Evolutionary conservation across 202 grass and related monocot genomes (phyloP).

Genomic region (Brachypodium distachyon): DNA sequence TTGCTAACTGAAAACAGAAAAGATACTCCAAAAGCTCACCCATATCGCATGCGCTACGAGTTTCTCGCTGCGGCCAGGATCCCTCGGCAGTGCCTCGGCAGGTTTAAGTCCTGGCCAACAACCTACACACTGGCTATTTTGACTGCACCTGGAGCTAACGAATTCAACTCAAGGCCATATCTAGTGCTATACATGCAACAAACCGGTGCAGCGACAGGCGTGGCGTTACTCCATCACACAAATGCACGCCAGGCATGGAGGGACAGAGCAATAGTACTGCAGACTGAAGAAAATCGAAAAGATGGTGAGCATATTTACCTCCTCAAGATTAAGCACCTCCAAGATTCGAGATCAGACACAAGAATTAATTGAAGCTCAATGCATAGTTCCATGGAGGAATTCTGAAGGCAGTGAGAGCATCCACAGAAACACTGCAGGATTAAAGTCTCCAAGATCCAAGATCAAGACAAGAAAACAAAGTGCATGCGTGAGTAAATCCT

Average conservation of each 20-base stretch:
- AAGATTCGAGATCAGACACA: not conserved
- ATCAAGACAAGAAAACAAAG: not conserved
- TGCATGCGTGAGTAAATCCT: not conserved
- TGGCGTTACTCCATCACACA: not conserved
- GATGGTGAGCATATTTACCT: not conserved
- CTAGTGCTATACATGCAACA: too few species aligned
- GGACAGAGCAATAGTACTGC: not conserved
- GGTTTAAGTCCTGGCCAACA: too few species aligned
- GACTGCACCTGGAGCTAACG: too few species aligned
- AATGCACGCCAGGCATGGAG: not conserved
- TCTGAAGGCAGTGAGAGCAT: not conserved
- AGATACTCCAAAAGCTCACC: too few species aligned
- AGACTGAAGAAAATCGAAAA: not conserved
- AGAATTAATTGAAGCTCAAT: not conserved
- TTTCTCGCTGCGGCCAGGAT: too few species aligned
- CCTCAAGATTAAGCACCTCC: not conserved
- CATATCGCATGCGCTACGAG: too few species aligned
- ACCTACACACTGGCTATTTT: too few species aligned
- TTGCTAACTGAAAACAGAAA: too few species aligned
- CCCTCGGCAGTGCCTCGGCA: too few species aligned
- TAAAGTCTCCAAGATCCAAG: slow-evolving; percentile 4
- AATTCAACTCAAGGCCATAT: too few species aligned
- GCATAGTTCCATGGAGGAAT: not conserved
- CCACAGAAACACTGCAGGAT: not conserved
- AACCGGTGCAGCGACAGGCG: too few species aligned